Evolutionary conservation across 495 filamentous ascomycete species (phyloP), one percentile per base, ranked within the genome.

Genomic region (Xylaria telfairii): DNA sequence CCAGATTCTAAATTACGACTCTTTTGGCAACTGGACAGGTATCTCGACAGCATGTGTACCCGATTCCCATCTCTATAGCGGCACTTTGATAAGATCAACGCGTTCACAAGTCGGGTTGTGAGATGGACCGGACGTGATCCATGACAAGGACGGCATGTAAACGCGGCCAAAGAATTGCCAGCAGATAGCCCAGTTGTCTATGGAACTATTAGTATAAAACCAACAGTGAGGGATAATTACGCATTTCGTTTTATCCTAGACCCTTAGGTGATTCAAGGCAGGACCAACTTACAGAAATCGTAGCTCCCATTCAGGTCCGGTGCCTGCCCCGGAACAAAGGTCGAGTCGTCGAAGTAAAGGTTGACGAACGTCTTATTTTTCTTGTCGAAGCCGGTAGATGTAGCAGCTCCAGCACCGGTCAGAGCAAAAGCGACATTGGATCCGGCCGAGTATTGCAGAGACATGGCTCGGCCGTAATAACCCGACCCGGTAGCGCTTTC

Each of bases 51-150:
- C 12, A 42, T 15, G 12, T 42, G 59, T 26, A 13, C 34, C 12
- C n/a, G 34, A 4, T 42, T 42, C 37, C 9, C 7, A 47, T n/a
- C n/a, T 32, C 26, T 44, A 47, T 28, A 64, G 15, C 13, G 13
- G 41, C 41, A 3, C 61, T 32, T 26, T 64, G 12, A 64, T 64
- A 30, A 64, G 61, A 64, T 64, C 61, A n/a, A 64, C 61, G 8
- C 61, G 61, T 32, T 64, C 61, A 24, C 61, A 64, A 17, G 61
- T 64, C 12, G 61, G 61, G 39, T 64, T 64, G 39, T 64, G 61
- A 44, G 61, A 30, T 32, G 61, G 42, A 2, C 61, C 61, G n/a
- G 15, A 17, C 6, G 61, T 64, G 61, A 64, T 32, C 61, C 61
- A 64, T 15, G 39, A 46, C 1, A 64, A 34, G 13, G 41, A 26